Base-by-base conservation (phyloP, 345 rosid species). In the Ricinus communis region DNA sequence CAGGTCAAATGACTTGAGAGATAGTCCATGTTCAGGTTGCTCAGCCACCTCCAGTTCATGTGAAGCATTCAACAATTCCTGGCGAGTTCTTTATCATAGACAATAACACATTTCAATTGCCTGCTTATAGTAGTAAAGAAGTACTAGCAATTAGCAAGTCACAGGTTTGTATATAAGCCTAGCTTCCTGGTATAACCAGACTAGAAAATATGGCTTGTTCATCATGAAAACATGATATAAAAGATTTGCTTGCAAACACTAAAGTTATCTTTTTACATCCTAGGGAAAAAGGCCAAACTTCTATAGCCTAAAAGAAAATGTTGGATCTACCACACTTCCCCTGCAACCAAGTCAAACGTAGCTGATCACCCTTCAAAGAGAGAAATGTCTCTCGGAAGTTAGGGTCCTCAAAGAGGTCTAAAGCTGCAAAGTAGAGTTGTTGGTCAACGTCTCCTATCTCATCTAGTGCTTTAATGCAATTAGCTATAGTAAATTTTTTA, bases 371-470 rank as follows among this genome's bases (percentile, higher is more conserved):
- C 64, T 81, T 86, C 47, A 88, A 76, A 46, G 89, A 88, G 2
- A 93, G 54, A 64, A 90, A 93, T 0, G 87, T 88, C 82, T 84
- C 89, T 71, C 95, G 82, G 47, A 71, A 58, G 77, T 49, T 70
- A 27, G 88, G 79, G 19, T 80, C 88, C 74, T 86, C 98, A 59
- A 93, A 93, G 64, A 93, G 88, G 71, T 90, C 93, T 65, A 93
- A 62, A 41, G 91, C 91, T 36, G 87, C 82, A 59, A 83, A 81
- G 73, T 90, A 93, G 30, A 88, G 76, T 52, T 65, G n/a, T 67
- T 86, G 85, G 18, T 88, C 91, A 5, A 85, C 59, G 24, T 76
- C 74, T 78, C 80, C 81, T 19, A 90, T 83, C 77, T 85, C 90
- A 78, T 87, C 96, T 78, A 90, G 79, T 11, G 82, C 87, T 64